Percentiles rank a stretch among this genome's conserved stretches.
phyloP scores from a whole-genome alignment of 257 asterid species.

The Mitragyna speciosa region DNA sequence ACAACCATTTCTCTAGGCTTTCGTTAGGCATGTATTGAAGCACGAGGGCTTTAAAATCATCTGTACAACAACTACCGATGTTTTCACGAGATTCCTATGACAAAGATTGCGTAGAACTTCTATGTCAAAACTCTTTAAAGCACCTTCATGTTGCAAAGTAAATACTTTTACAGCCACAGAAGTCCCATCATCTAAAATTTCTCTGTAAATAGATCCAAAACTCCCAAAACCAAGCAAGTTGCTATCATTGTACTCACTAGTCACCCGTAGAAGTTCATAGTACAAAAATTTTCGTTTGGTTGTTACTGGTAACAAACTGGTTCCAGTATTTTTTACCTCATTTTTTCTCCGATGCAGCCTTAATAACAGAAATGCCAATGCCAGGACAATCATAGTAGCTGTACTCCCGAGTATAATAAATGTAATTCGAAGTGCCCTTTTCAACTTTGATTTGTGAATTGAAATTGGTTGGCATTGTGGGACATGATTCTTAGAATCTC shows the following conservation, averaged over 20 bases:
- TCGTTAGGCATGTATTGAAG: slow-evolving; percentile 12
- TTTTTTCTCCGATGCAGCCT: background rate
- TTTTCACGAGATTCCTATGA: background rate
- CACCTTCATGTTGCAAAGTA: too few species aligned
- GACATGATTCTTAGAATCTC: slow-evolving; percentile 4
- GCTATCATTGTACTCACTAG: too few species aligned
- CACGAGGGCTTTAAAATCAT: too few species aligned
- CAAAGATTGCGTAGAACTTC: too few species aligned
- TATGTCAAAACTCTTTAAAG: too few species aligned
- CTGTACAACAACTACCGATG: too few species aligned
- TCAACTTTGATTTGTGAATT: background rate
- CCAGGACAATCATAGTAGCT: background rate
- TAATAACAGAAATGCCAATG: background rate
- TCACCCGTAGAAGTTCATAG: too few species aligned
- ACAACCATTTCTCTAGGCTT: slow-evolving; percentile 15
- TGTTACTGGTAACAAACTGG: too few species aligned
- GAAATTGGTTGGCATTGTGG: background rate
- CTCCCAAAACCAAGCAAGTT: too few species aligned
- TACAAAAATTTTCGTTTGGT: too few species aligned
- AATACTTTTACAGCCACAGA: slow-evolving; percentile 11
- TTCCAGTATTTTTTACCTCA: background rate
- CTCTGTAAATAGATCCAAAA: too few species aligned
- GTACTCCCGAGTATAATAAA: background rate
- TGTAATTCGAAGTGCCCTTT: background rate
- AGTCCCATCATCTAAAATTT: too few species aligned